These are phyloP conservation scores for Suhomyces chickasaworum DNA, from an alignment of 1,139 yeast species.

Conservation along the genomic window DNA sequence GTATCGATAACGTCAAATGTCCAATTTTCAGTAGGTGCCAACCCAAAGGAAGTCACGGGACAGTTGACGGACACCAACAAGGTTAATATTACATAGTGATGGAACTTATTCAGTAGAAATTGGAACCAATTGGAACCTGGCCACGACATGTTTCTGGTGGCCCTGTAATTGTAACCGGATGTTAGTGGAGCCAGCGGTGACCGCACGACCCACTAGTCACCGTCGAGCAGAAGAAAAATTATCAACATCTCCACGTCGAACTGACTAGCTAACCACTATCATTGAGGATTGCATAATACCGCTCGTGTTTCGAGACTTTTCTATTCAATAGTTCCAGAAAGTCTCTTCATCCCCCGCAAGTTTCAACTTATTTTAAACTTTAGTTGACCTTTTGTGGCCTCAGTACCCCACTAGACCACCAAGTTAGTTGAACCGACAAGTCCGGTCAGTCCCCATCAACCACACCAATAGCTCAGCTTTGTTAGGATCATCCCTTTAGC, in stretches of 20 bases:
- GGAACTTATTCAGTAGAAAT: neutral
- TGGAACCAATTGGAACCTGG: too few species aligned
- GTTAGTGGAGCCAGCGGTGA: neutral
- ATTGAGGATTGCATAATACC: neutral
- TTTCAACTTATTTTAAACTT: neutral
- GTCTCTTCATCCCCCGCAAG: neutral
- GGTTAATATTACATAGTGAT: neutral
- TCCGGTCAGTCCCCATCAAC: constrained; percentile 1
- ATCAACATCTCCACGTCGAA: constrained; percentile 6
- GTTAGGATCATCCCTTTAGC: neutral
- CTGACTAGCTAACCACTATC: constrained; percentile 1
- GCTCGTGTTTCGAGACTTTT: neutral
- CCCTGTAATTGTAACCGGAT: neutral
- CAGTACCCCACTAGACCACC: neutral
- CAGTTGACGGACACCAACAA: too few species aligned
- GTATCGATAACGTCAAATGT: neutral
- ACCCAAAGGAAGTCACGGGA: too few species aligned
- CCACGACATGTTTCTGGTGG: neutral
- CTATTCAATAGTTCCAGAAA: neutral
- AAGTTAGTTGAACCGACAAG: constrained; percentile 1
- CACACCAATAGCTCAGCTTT: neutral
- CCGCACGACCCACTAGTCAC: constrained; percentile 9
- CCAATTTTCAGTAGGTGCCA: neutral
- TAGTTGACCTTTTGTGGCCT: constrained; percentile 1
- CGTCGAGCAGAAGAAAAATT: constrained; percentile 13